A percentile compares a stretch with the other conserved stretches of the same genome.
phyloP scores from a whole-genome alignment of 352 stramenopile species.

The Globisporangium canariense region DNA sequence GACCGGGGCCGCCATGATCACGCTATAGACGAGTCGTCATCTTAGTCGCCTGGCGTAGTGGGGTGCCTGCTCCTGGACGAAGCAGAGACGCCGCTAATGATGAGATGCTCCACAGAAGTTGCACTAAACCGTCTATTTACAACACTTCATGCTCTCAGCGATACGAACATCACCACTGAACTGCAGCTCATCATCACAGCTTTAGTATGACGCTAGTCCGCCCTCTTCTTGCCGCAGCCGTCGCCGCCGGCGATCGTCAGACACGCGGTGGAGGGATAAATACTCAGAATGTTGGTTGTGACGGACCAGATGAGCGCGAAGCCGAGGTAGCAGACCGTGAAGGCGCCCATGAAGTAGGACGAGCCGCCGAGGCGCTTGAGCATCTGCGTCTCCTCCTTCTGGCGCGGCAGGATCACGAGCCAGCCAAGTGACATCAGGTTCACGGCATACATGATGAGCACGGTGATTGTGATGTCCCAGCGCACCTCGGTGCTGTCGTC shows the following conservation, averaged over 20 bases:
- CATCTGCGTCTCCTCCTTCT: conserved; percentile 62
- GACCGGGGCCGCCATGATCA: too few species aligned
- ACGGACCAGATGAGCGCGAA: conserved; percentile 53
- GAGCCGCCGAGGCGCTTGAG: conserved; percentile 62
- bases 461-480: conserved; percentile 45
- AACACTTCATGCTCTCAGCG: too few species aligned
- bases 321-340: conserved; percentile 40
- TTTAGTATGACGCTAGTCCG: not conserved
- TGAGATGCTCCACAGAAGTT: too few species aligned
- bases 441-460: conserved; percentile 49
- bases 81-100: too few species aligned
- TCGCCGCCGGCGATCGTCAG: conserved; percentile 52
- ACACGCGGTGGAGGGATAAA: conserved; percentile 51
- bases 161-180: not conserved
- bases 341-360: conserved; percentile 41
- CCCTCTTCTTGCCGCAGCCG: conserved; percentile 23
- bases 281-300: conserved; percentile 56
- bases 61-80: too few species aligned
- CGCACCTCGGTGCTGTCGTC: conserved; percentile 44
- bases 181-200: not conserved
- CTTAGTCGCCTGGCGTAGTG: too few species aligned
- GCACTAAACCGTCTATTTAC: too few species aligned
- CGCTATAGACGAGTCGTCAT: too few species aligned
- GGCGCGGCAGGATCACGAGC: conserved; percentile 51
- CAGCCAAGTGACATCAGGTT: conserved; percentile 51